A percentile compares a stretch with the other conserved stretches of the same genome.
Evolutionary conservation across 768 basidiomycete genomes (phyloP).

Genomic region (Psilocybe cyanescens): DNA sequence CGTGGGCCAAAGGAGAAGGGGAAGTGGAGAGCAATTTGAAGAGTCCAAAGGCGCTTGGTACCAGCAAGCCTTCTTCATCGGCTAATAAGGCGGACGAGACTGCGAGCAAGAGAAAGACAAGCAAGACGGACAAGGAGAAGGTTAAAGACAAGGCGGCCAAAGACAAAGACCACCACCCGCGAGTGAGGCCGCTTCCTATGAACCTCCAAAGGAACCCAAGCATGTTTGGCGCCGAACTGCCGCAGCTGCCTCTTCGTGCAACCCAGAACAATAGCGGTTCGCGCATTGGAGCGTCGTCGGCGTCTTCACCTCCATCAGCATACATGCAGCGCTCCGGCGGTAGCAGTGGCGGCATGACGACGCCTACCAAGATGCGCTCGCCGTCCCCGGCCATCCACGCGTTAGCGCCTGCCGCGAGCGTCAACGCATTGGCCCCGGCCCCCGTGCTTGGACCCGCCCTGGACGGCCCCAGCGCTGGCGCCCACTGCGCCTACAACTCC

Average conservation of each 20-base stretch:
- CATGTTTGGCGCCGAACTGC: constrained; percentile 70
- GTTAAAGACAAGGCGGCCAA: constrained; percentile 8
- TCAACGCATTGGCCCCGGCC: background rate
- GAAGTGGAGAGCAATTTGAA: background rate
- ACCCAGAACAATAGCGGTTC: background rate
- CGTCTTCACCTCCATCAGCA: background rate
- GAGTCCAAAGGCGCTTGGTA: constrained; percentile 25
- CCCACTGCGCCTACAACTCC: constrained; percentile 15
- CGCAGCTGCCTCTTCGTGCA: constrained; percentile 19
- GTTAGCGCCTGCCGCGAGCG: background rate
- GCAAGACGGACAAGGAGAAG: constrained; percentile 18
- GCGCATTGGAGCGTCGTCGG: background rate
- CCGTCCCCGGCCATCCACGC: background rate
- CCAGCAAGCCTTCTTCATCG: constrained; percentile 20
- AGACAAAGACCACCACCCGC: constrained; percentile 13
- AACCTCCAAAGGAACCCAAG: constrained; percentile 64
- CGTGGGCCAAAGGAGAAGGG: background rate
- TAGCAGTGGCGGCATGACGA: background rate
- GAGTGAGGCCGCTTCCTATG: constrained; percentile 40
- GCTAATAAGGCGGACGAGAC: background rate
- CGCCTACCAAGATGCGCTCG: background rate
- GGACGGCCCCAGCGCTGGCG: background rate
- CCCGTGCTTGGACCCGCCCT: background rate
- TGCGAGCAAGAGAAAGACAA: constrained; percentile 8
- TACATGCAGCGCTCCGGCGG: background rate